Conservation (phyloP, 306 rosid species). For the Fagus sylvatica region DNA sequence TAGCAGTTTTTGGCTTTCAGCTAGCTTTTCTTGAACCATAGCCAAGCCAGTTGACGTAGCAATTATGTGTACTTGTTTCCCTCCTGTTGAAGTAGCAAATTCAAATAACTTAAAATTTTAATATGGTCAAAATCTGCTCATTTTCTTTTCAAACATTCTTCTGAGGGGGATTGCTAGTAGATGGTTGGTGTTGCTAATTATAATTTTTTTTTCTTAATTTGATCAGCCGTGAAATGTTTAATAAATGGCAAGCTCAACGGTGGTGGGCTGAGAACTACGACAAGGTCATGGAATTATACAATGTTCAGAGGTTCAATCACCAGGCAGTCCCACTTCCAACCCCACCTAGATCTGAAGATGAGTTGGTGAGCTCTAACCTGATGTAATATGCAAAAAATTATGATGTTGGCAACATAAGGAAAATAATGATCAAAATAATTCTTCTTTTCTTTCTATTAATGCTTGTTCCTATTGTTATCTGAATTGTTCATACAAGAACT, state of each 20-base stretch:
- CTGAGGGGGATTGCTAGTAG: background rate
- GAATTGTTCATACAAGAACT: background rate
- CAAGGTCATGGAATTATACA: slow-evolving; percentile 93
- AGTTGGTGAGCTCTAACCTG: slow-evolving; percentile 45
- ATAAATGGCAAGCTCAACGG: slow-evolving; percentile 96
- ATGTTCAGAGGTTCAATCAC: slow-evolving; percentile 88
- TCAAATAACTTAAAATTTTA: background rate
- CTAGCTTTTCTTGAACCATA: slow-evolving; percentile 2
- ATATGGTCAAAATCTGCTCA: background rate
- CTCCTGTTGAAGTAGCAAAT: slow-evolving; percentile 1
- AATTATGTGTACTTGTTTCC: background rate
- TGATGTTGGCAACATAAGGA: slow-evolving; percentile 6
- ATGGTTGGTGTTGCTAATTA: slow-evolving; percentile 26
- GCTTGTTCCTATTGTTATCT: background rate
- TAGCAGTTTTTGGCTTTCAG: background rate
- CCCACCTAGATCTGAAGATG: slow-evolving; percentile 87
- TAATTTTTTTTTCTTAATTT: slow-evolving; percentile 20
- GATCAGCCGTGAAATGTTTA: slow-evolving; percentile 79
- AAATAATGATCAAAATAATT: slow-evolving; percentile 3
- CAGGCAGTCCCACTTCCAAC: slow-evolving; percentile 86
- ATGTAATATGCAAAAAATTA: slow-evolving; percentile 12
- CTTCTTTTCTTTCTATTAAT: slow-evolving; percentile 1
- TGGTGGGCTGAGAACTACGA: slow-evolving; percentile 97
- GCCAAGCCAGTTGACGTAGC: slow-evolving; percentile 1
- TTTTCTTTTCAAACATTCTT: background rate